These are phyloP conservation scores for Debaryomyces hansenii DNA, from an alignment of 805 yeast genomes.

Conservation along the genomic window DNA sequence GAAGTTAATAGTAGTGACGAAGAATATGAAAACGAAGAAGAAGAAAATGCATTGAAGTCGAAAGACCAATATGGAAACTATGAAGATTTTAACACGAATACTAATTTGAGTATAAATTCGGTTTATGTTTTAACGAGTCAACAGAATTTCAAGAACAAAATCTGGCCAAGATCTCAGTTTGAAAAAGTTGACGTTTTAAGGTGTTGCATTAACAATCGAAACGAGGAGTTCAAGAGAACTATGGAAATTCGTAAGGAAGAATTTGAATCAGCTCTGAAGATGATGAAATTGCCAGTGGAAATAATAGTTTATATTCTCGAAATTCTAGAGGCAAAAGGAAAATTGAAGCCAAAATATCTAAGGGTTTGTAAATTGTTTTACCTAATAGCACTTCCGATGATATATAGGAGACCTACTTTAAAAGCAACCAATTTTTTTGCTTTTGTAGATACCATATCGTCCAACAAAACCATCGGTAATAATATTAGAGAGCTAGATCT, in stretches of 20 bases:
- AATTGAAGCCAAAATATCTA: conserved; percentile 49
- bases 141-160: conserved; percentile 17
- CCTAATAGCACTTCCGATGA: conserved; percentile 54
- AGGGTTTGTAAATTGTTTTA: conserved; percentile 65
- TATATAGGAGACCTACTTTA: conserved; percentile 66
- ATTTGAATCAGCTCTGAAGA: conserved; percentile 9
- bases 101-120: conserved; percentile 28
- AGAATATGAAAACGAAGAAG: conserved; percentile 16
- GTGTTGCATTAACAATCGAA: conserved; percentile 28
- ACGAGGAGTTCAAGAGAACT: conserved; percentile 19
- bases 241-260: conserved; percentile 10
- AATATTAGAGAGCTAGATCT: conserved; percentile 69
- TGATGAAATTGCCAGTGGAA: conserved; percentile 36
- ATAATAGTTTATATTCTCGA: conserved; percentile 32
- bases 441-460: conserved; percentile 70
- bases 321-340: conserved; percentile 25
- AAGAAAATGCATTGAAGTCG: conserved; percentile 2
- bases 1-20: conserved; percentile 25
- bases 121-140: conserved; percentile 33
- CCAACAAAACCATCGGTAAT: conserved; percentile 51
- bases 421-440: conserved; percentile 64
- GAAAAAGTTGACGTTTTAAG: conserved; percentile 50
- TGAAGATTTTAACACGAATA: conserved; percentile 24
- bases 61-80: conserved; percentile 19
- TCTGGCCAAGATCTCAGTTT: conserved; percentile 53